Base-by-base conservation (phyloP, 331 rosid species). In the Stylosanthes scabra region DNA sequence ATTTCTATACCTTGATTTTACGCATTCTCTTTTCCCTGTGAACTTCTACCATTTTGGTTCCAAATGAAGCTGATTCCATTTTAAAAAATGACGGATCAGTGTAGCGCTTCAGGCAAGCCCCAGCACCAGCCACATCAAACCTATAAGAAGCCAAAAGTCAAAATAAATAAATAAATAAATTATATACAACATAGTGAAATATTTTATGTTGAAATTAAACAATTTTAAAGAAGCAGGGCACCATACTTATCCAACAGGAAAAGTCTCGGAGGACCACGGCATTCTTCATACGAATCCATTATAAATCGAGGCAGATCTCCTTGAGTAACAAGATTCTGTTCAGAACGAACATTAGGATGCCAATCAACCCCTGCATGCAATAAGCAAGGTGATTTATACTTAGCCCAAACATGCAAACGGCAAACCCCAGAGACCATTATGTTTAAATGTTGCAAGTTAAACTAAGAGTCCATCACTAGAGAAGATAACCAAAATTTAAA, bases 51-150 rank as follows among this genome's bases (percentile, higher is more conserved):
- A 63, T 68, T 64, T 52, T 64, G 29, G 56, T 71, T 75, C 60
- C 76, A 70, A 83, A 77, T 70, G 89, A 75, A 47, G 88, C 81
- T 51, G 91, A 51, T 74, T 87, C 99, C 37, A 70, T 80, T 86
- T 87, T 92, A 82, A 90, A 88, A 85, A 85, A 88, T 20, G 98
- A 96, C 4, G 99, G 99, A 78, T 96, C 96, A 77, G 98, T 92
- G 78, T 86, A 96, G 37, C 99, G 96, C 83, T 86, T 92, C 72
- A 96, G 85, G 83, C 98, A 96, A 54, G 96, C 97, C 79, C 99
- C 98, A 69, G 96, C 99, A 63, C 99, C 99, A 60, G 96, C 97
- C 85, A 90, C 94, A 82, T 96, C 99, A 63, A 92, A 96, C 92
- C 99, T 96, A 82, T 76, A 59, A 72, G 60, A 90, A 78, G 81